Conservation (phyloP, 163 green algal species). For the Scenedesmus sp. region DNA sequence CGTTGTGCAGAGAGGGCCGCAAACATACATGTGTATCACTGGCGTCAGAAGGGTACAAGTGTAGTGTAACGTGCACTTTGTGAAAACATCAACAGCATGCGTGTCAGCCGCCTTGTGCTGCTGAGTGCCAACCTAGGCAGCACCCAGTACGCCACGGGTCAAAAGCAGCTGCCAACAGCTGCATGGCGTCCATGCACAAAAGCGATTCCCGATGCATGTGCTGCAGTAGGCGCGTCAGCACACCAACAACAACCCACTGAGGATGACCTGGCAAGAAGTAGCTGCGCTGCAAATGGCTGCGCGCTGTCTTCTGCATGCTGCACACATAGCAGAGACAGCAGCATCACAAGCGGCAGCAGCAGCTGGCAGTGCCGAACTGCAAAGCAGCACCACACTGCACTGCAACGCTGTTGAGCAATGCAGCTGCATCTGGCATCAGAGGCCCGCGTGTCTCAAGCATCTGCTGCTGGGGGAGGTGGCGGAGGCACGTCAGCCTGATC, state of each 20-base stretch:
- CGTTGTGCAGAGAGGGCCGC: not conserved
- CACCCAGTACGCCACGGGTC: not conserved
- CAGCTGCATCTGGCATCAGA: not conserved
- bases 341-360: not conserved
- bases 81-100: not conserved
- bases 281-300: not conserved
- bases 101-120: not conserved
- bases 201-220: not conserved
- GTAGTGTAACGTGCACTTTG: not conserved
- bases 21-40: not conserved
- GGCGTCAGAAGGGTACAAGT: not conserved
- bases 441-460: not conserved
- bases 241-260: not conserved
- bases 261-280: not conserved
- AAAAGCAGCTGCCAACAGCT: not conserved
- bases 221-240: not conserved
- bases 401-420: not conserved
- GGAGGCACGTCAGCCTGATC: not conserved
- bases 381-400: not conserved
- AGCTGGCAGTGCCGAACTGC: not conserved
- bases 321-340: not conserved
- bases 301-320: not conserved
- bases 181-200: constrained; percentile 15
- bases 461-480: not conserved
- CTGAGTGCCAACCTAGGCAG: not conserved